Evolutionary conservation across 108 stramenopile species (phyloP).

Genomic region (Stephanodiscus triporus): DNA sequence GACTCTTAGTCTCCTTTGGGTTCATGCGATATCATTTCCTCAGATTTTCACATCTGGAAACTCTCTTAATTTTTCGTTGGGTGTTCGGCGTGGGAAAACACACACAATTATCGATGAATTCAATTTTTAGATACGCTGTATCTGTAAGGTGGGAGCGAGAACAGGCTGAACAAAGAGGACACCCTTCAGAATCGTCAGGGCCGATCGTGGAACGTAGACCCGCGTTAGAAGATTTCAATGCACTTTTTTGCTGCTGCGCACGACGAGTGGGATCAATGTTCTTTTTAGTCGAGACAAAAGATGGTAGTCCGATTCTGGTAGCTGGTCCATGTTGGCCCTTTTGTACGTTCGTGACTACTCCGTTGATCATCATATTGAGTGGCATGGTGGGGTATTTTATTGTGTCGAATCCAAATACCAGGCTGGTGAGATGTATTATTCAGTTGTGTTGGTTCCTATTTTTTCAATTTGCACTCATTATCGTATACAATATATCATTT

Average conservation of each 20-base stretch:
- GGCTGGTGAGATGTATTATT: conserved; percentile 60
- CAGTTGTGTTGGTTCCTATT: conserved; percentile 1
- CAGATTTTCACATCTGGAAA: background rate
- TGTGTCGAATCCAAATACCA: conserved; percentile 64
- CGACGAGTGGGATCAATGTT: conserved; percentile 85
- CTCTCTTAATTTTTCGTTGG: background rate
- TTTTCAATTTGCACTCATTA: background rate
- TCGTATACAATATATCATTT: conserved; percentile 5
- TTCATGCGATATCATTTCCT: background rate
- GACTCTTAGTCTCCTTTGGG: background rate
- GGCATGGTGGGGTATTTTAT: conserved; percentile 71
- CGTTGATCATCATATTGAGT: conserved; percentile 71
- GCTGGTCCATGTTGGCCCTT: conserved; percentile 94
- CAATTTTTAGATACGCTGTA: conserved; percentile 66
- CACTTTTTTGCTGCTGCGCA: conserved; percentile 86
- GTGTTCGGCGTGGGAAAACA: background rate
- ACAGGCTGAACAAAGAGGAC: conserved; percentile 45
- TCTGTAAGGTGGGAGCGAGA: conserved; percentile 88
- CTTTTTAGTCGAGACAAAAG: conserved; percentile 66
- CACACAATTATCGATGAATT: conserved; percentile 7
- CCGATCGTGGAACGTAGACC: conserved; percentile 27
- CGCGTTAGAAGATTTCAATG: conserved; percentile 61
- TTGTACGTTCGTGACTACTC: conserved; percentile 84
- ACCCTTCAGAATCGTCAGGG: conserved; percentile 29
- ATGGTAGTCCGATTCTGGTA: conserved; percentile 84